Evolutionary conservation across 306 rosid genomes (phyloP).

Genomic region (Citrullus mucosospermus): DNA sequence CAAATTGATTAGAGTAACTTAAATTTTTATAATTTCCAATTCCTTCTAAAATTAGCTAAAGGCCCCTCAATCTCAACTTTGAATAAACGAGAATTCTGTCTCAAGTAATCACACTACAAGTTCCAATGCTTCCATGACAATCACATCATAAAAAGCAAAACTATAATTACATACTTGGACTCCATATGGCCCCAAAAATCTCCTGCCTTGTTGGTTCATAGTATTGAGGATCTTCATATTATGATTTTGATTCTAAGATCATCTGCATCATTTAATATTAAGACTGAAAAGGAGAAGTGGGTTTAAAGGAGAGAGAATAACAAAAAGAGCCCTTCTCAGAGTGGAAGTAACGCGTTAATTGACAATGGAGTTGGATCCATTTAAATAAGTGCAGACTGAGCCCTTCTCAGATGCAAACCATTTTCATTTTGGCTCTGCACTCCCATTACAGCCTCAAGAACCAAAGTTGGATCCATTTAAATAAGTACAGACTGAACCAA

Average conservation of each 20-base stretch:
- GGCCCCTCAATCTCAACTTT: not conserved
- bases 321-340: not conserved
- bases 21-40: not conserved
- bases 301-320: not conserved
- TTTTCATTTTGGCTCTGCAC: not conserved
- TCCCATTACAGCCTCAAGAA: not conserved
- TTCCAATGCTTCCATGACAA: not conserved
- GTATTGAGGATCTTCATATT: not conserved
- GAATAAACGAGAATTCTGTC: not conserved
- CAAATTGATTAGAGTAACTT: no score
- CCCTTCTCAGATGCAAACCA: not conserved
- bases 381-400: no score
- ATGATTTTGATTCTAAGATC: not conserved
- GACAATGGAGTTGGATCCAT: not conserved
- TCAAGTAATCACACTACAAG: not conserved
- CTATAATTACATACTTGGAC: not conserved
- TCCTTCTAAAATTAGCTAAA: not conserved
- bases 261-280: not conserved
- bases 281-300: not conserved
- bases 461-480: not conserved
- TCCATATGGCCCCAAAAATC: not conserved
- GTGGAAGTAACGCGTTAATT: not conserved
- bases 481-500: not conserved
- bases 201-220: not conserved
- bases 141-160: not conserved